Conservation (phyloP, 2,329 filamentous ascomycete genomes). For the Venturia oleaginea region DNA sequence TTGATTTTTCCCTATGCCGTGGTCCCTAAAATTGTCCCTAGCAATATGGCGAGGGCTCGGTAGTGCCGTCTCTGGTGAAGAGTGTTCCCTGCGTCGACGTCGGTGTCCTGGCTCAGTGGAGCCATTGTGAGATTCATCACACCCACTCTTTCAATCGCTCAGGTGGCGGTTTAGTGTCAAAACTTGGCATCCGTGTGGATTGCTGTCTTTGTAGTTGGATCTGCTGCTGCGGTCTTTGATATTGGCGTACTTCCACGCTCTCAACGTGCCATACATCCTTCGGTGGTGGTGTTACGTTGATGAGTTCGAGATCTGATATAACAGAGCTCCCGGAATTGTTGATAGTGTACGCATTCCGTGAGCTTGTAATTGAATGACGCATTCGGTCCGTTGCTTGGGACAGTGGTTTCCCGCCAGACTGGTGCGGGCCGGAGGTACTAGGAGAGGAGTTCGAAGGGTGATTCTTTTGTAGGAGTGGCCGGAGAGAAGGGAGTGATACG, state of each 20-base stretch:
- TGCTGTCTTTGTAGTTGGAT: not conserved
- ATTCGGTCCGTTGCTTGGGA: not conserved
- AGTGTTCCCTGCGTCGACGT: not conserved
- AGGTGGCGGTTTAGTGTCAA: not conserved
- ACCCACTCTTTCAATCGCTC: constrained; percentile 2
- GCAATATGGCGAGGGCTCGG: not conserved
- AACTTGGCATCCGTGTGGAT: not conserved
- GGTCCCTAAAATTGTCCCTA: not conserved
- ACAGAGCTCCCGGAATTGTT: not conserved
- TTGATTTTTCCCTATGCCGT: not conserved
- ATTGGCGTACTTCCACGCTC: not conserved
- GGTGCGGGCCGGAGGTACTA: not conserved
- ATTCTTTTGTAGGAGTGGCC: constrained; percentile 18
- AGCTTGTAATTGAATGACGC: not conserved
- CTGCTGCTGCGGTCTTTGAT: not conserved
- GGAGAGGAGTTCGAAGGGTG: not conserved
- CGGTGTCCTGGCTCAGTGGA: not conserved
- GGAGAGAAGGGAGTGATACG: constrained; percentile 21
- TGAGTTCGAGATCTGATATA: not conserved
- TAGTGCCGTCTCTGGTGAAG: not conserved
- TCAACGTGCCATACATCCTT: not conserved
- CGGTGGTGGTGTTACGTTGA: not conserved
- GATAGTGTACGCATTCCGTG: not conserved
- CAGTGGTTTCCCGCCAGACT: not conserved
- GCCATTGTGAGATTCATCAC: not conserved